These are phyloP conservation scores for Talaromyces sp. DNA, from an alignment of 2,329 filamentous ascomycete species.

Conservation along the genomic window DNA sequence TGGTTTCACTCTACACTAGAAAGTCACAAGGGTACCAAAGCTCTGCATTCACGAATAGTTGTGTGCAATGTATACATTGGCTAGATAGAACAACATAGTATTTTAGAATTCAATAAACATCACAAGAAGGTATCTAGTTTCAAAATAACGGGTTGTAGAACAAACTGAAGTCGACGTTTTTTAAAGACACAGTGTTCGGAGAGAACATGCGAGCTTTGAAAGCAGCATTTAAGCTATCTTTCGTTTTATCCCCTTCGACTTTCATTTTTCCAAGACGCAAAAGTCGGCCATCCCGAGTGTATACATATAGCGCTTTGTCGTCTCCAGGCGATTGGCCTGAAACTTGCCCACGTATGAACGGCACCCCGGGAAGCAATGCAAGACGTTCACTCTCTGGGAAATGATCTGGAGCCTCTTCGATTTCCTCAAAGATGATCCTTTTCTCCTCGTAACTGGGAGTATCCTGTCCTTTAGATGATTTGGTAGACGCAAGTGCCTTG, in stretches of 20 bases:
- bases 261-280: slow-evolving; percentile 36
- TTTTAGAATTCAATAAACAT: background rate
- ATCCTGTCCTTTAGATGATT: slow-evolving; percentile 12
- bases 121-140: slow-evolving; percentile 8
- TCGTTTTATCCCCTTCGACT: slow-evolving; percentile 34
- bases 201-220: slow-evolving; percentile 37
- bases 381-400: slow-evolving; percentile 18
- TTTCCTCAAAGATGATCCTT: slow-evolving; percentile 34
- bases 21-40: background rate
- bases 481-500: slow-evolving; percentile 25
- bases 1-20: background rate
- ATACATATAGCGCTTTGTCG: slow-evolving; percentile 32
- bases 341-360: slow-evolving; percentile 28
- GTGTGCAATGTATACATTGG: background rate
- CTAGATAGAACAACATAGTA: background rate
- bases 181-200: slow-evolving; percentile 23
- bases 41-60: background rate
- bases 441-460: slow-evolving; percentile 22
- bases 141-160: slow-evolving; percentile 33
- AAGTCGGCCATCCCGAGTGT: slow-evolving; percentile 31
- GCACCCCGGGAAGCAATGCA: slow-evolving; percentile 30
- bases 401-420: slow-evolving; percentile 24
- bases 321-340: slow-evolving; percentile 20
- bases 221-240: slow-evolving; percentile 32
- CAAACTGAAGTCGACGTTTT: slow-evolving; percentile 21